Base-by-base conservation (phyloP, 129 eudicot genomes). In the Chrysanthemum seticuspe region DNA sequence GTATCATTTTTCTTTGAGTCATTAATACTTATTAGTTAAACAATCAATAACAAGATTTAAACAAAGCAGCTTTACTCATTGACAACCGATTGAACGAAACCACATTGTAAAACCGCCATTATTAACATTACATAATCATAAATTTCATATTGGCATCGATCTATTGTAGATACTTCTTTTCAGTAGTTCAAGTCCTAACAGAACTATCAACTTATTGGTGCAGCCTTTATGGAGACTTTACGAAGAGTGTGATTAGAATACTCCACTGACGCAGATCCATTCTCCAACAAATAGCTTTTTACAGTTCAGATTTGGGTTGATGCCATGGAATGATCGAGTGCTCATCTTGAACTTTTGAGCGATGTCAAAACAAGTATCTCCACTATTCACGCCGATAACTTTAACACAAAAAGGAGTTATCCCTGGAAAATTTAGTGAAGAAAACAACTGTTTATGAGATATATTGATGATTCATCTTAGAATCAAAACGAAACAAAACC, bases 281-380 rank as follows among this genome's bases (percentile, higher is more conserved):
- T 81, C 86, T 19, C 88, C 88, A 5, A 86, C 78, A 74, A 86
- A 86, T 74, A 83, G 72, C 19, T 73, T 64, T 44, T 67, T 40
- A 62, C 91, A 83, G 31, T 80, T 53, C 62, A 86, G 73, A 67
- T 86, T 83, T 5, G 86, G 91, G 67, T 87, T 87, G 59, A 87
- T 55, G 25, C 70, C 61, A 15, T 67, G 51, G 57, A 78, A 85
- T 10, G 16, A 8, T 2, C 49, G 36, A 23, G 73, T 7, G 15
- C 67, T 62, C 72, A 87, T 4, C 57, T 72, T 64, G 78, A 67
- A 78, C 5, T 40, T 70, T 52, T 78, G 59, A 18, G 76, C 61
- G 15, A 87, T 74, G 3, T 68, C 81, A 10, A 61, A 74, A 70
- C 88, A 83, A 56, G 91, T 87, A 72, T 83, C 91, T 15, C 86